These are phyloP conservation scores for Fusarium decemcellulare DNA, from an alignment of 2,329 filamentous ascomycete species.

Conservation along the genomic window DNA sequence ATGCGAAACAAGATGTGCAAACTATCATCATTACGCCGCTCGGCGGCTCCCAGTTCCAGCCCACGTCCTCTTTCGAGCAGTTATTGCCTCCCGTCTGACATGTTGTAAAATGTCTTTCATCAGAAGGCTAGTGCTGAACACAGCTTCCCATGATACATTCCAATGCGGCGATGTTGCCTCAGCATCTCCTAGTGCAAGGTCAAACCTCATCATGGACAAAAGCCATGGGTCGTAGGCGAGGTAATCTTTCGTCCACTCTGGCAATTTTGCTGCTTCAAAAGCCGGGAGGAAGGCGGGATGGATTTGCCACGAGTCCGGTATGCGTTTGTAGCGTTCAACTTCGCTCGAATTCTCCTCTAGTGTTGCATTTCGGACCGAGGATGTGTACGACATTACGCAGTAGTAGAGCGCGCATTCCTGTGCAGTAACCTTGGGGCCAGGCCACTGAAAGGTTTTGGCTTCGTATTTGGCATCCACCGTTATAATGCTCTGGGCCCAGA, in stretches of 20 bases:
- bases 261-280: neutral
- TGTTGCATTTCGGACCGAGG: neutral
- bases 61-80: neutral
- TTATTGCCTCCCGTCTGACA: neutral
- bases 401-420: slow-evolving; percentile 34
- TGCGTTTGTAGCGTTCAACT: slow-evolving; percentile 6
- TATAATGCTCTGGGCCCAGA: slow-evolving; percentile 34
- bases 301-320: slow-evolving; percentile 12
- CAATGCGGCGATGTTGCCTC: neutral
- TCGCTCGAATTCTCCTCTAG: slow-evolving; percentile 14
- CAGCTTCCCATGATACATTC: neutral
- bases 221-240: neutral
- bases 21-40: neutral
- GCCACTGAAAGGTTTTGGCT: slow-evolving; percentile 13
- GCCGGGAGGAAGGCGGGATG: no score
- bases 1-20: no score
- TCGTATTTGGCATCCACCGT: slow-evolving; percentile 4
- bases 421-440: slow-evolving; percentile 15
- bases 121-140: neutral
- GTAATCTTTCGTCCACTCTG: neutral
- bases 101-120: neutral
- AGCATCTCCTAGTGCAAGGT: neutral
- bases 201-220: neutral
- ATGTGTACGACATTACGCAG: slow-evolving; percentile 21
- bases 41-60: neutral